These are phyloP conservation scores for Artemisia argyi DNA, from an alignment of 129 eudicot species.

Conservation along the genomic window DNA sequence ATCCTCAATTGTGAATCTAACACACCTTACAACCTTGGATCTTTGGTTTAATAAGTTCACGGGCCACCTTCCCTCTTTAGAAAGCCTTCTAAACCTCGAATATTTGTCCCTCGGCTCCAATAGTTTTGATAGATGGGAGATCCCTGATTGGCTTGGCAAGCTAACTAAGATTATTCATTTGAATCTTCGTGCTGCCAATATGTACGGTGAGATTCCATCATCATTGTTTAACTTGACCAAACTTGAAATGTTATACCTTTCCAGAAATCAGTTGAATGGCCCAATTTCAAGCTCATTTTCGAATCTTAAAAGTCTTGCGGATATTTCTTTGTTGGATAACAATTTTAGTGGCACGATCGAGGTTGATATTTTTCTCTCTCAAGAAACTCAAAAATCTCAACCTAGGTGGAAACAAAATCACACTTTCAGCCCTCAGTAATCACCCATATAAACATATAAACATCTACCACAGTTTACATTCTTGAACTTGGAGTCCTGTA, in stretches of 20 bases:
- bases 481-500: too few relatives aligned
- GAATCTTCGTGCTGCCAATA: slow-evolving; percentile 1
- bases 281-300: too few relatives aligned
- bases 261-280: neutral
- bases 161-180: slow-evolving; percentile 10
- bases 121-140: slow-evolving; percentile 12
- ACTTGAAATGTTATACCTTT: neutral
- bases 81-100: slow-evolving; percentile 9
- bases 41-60: neutral
- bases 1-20: slow-evolving; percentile 24
- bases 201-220: slow-evolving; percentile 25
- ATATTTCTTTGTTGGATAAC: too few relatives aligned
- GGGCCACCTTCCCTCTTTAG: slow-evolving; percentile 21
- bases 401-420: too few relatives aligned
- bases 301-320: too few relatives aligned
- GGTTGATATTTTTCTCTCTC: too few relatives aligned
- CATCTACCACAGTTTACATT: too few relatives aligned
- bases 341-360: too few relatives aligned
- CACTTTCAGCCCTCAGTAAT: too few relatives aligned
- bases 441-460: too few relatives aligned
- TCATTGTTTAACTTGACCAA: slow-evolving; percentile 29
- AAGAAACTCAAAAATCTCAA: too few relatives aligned
- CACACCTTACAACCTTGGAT: slow-evolving; percentile 7
- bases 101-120: neutral
- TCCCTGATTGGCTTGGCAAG: slow-evolving; percentile 24